Evolutionary conservation across 2,329 filamentous ascomycete species (phyloP), one percentile per base, ranked within the genome.

Genomic region (Scytalidium lignicola): DNA sequence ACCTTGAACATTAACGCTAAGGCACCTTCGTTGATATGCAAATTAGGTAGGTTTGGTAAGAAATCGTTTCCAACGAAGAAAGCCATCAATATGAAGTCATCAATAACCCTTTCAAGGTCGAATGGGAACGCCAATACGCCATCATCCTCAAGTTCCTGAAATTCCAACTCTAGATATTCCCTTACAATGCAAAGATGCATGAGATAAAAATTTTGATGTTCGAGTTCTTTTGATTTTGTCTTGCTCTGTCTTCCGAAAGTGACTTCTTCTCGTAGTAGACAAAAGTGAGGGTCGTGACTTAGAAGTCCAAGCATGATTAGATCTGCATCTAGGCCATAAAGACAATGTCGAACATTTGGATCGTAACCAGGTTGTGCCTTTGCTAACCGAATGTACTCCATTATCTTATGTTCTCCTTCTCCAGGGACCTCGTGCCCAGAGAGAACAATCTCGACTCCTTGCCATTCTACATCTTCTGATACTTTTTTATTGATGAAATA

Each of bases 21-120:
- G 19, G 95, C 93, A 56, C 93, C 95, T 70, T 99, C 95, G 69
- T 99, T 99, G 70, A 99, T 99, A 70, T 99, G 93, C 56, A 99
- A 72, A 63, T 95, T 89, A 4, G 95, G 95, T 51, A 99, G 76
- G 70, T 99, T 96, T 2, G 93, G 93, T 67, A 99, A 79, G 73
- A 99, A 99, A 79, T 99, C 93, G 70, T 99, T 99, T 65, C 93
- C 93, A 62, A 99, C 90, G 68, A 99, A 99, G 74, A 99, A 99
- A 43, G 91, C 92, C 90, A 99, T 96, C 53, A 99, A 80, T 65
- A 99, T 97, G 69, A 99, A 99, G 74, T 99, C 93, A 67, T 99
- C 93, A 71, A 99, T 97, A 63, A 99, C 83, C 55, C 87, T 83
- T 74, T 99, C 93, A 78, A 99, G 86, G 64, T 99, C 88, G 65